A percentile compares a stretch with the other conserved stretches of the same genome.
Evolutionary conservation across 1,139 yeast genomes (phyloP).

Genomic region (Pichia sp.): DNA sequence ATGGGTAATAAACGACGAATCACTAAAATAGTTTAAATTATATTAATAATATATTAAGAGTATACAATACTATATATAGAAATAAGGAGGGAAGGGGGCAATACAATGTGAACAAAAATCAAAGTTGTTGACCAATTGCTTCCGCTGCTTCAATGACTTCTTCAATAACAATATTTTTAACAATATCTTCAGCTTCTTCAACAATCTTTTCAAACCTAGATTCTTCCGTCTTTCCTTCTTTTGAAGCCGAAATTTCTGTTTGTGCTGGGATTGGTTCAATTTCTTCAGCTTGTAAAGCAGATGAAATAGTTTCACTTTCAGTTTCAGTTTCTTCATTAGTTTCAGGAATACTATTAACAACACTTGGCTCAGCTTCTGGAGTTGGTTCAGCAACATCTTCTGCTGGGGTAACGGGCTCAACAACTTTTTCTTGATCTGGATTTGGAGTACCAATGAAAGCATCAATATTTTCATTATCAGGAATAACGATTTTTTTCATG

Average conservation of each 20-base stretch:
- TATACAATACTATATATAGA: background rate
- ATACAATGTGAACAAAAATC: background rate
- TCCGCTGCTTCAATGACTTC: constrained; percentile 19
- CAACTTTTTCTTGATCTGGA: constrained; percentile 2
- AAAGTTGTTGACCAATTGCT: constrained; percentile 10
- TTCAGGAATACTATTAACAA: constrained; percentile 1
- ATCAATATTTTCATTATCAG: constrained; percentile 7
- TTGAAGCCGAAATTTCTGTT: background rate
- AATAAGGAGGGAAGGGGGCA: background rate
- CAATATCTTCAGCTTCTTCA: constrained; percentile 18
- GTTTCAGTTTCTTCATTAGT: background rate
- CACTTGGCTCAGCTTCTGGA: background rate
- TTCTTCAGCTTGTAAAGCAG: background rate
- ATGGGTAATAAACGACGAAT: background rate
- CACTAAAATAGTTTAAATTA: background rate
- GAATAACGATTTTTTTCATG: constrained; percentile 9
- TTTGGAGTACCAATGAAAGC: constrained; percentile 8
- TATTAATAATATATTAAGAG: background rate
- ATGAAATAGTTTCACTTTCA: background rate
- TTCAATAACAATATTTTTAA: constrained; percentile 21
- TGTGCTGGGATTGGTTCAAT: background rate
- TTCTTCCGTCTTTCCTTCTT: background rate
- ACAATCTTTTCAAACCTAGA: constrained; percentile 11
- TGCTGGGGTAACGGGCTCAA: constrained; percentile 10
- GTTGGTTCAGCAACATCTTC: constrained; percentile 11